phyloP scores from a whole-genome alignment of 1,284 basidiomycete genomes.

The Fistulina hepatica region DNA sequence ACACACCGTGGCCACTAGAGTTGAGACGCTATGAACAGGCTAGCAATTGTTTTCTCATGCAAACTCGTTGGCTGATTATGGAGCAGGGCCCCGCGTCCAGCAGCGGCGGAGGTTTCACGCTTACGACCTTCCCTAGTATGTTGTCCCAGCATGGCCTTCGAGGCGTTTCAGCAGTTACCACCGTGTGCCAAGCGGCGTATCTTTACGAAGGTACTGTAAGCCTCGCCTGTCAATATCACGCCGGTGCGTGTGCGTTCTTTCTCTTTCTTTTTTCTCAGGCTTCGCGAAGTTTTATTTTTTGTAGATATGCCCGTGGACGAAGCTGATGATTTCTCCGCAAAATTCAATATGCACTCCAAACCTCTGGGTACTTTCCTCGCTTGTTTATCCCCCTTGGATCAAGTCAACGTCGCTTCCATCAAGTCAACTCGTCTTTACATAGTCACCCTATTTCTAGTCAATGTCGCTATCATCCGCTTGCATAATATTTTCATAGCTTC shows the following conservation, averaged over 20 bases:
- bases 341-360: not conserved
- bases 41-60: not conserved
- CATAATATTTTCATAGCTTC: not conserved
- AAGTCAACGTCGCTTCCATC: not conserved
- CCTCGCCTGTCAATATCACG: not conserved
- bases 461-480: not conserved
- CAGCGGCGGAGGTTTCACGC: not conserved
- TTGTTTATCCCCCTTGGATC: not conserved
- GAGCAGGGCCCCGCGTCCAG: too few species aligned
- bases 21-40: slow-evolving; percentile 3
- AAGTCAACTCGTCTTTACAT: not conserved
- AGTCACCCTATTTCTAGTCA: not conserved
- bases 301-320: not conserved
- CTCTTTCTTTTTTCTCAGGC: not conserved
- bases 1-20: slow-evolving; percentile 8
- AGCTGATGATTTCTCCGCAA: not conserved
- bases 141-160: not conserved
- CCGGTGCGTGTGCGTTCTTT: not conserved
- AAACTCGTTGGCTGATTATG: not conserved
- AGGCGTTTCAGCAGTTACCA: not conserved
- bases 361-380: not conserved
- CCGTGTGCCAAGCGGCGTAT: not conserved
- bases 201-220: not conserved
- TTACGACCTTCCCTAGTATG: not conserved
- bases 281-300: too few species aligned